A percentile compares a stretch with the other conserved stretches of the same genome.
These are phyloP conservation scores for Paraglomus brasilianum DNA, from an alignment of 192 early-diverging fungal species.

Conservation along the genomic window DNA sequence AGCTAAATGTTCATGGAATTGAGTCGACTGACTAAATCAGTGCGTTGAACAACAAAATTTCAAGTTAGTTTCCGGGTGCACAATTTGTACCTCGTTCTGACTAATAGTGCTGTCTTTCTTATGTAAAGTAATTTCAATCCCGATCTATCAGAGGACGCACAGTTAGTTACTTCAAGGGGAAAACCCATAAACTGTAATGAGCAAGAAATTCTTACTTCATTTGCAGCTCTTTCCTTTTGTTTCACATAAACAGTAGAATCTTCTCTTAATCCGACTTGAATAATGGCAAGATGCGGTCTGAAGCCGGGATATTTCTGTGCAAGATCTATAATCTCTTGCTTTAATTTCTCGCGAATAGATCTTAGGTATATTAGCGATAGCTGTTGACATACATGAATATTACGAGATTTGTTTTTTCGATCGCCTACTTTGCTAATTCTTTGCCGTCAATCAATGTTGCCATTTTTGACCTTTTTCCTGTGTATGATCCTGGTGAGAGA, in stretches of 20 bases:
- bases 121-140: conserved; percentile 73
- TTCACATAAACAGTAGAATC: conserved; percentile 93
- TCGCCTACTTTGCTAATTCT: conserved; percentile 67
- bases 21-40: background rate
- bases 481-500: too few species aligned
- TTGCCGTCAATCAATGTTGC: conserved; percentile 79
- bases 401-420: background rate
- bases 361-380: conserved; percentile 37
- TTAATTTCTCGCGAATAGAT: conserved; percentile 69
- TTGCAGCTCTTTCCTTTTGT: conserved; percentile 90
- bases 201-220: conserved; percentile 56
- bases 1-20: conserved; percentile 43
- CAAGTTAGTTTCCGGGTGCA: too few species aligned
- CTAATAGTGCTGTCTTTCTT: conserved; percentile 65
- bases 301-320: conserved; percentile 66
- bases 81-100: conserved; percentile 68
- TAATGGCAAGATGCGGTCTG: conserved; percentile 78
- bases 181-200: background rate
- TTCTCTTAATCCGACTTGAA: conserved; percentile 91
- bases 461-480: background rate
- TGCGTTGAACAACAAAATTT: background rate
- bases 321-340: conserved; percentile 64
- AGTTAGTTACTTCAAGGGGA: background rate
- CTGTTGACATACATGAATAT: background rate
- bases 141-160: conserved; percentile 48